Conservation (phyloP, 2,329 filamentous ascomycete genomes). For the Talaromyces sp. region DNA sequence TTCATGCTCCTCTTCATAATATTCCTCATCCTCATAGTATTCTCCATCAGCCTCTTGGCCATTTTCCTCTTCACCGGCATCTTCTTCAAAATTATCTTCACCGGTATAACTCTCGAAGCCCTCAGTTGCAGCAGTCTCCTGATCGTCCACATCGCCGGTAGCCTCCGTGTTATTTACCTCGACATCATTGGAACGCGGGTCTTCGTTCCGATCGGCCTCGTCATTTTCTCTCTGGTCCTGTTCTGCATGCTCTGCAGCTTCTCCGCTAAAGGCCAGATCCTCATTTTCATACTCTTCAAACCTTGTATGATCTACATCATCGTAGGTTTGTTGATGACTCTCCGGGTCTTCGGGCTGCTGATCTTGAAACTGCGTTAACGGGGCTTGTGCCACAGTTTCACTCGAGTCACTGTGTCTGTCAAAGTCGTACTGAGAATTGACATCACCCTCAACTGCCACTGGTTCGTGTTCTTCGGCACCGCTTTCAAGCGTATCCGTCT, state of each 20-base stretch:
- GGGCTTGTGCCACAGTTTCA: constrained; percentile 20
- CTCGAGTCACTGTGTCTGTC: constrained; percentile 28
- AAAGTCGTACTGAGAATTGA: constrained; percentile 20
- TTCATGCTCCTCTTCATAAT: constrained; percentile 12
- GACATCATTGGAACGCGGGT: neutral
- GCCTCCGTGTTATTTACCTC: constrained; percentile 1
- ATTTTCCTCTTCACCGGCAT: constrained; percentile 9
- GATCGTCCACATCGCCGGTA: neutral
- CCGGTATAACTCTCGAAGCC: neutral
- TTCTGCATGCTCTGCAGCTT: neutral
- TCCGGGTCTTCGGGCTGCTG: constrained; percentile 10
- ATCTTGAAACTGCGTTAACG: constrained; percentile 14
- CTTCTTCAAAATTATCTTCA: constrained; percentile 1
- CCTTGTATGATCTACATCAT: constrained; percentile 3
- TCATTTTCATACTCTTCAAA: constrained; percentile 7
- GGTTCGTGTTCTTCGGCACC: neutral
- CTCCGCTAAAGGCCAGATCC: neutral
- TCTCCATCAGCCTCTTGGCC: constrained; percentile 9
- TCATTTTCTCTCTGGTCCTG: neutral
- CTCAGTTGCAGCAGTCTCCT: neutral
- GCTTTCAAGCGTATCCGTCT: neutral
- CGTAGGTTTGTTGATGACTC: neutral
- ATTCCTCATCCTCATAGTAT: constrained; percentile 1
- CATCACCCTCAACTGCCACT: constrained; percentile 3
- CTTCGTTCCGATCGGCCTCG: neutral